Base-by-base conservation (phyloP, 1,284 basidiomycete genomes). In the Puccinia polysora region DNA sequence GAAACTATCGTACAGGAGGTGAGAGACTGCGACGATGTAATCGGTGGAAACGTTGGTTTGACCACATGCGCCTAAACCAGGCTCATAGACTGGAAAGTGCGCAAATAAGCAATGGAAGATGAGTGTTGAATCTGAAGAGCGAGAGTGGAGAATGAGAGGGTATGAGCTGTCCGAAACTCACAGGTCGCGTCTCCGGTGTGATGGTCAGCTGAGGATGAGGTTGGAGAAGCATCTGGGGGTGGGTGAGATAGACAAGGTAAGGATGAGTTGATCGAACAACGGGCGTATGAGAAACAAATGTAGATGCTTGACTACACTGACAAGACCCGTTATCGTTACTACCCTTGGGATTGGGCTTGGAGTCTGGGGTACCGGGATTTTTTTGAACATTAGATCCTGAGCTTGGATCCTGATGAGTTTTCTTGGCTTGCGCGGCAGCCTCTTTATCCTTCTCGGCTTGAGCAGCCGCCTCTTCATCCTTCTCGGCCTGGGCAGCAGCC, bases 1-100 rank as follows among this genome's bases (percentile, higher is more conserved):
- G 81, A 79, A 88, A 5, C 2, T 50, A 75, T 89, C 88, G 77
- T 84, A 89, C 4, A 88, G 78, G 0, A 77, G 28, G 3, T 84
- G 75, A 15, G 86, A 86, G 65, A 86, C 85, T 2, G 88, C 88
- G 58, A 80, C 85, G 67, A 90, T 88, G 77, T 78, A 76, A 25
- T 89, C 81, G 1, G 38, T 70, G 76, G 85, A 82, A 0, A 34
- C 80, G 81, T 86, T 88, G 65, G 81, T 83, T 75, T 83, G 82
- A 53, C 88, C 88, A 77, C 88, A 89, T 7, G 88, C 84, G 65
- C 86, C 87, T 43, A 89, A 83, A 72, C 87, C 88, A 65, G 85
- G 79, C 0, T 74, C 75, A 75, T 85, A 89, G 78, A 30, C 69
- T 71, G 43, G 52, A 25, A 43, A 23, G 30, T 12, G 43, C 2